Evolutionary conservation across 2,329 filamentous ascomycete genomes (phyloP).

Genomic region (Diaporthe vaccinii): DNA sequence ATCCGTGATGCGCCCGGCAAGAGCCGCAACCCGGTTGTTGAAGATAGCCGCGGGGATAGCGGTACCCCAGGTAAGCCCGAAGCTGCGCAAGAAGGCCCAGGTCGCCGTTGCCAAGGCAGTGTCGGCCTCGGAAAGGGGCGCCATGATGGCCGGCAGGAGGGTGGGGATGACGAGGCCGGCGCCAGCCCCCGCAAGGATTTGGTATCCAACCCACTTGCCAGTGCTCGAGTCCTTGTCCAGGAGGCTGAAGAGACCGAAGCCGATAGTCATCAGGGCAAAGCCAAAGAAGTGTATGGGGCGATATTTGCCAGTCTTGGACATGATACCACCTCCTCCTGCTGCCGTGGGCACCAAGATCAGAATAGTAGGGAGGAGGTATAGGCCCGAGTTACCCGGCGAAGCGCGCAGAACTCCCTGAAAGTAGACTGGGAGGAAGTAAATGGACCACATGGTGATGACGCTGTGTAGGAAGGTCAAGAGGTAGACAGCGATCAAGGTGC

Average conservation of each 20-base stretch:
- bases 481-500: slow-evolving; percentile 51
- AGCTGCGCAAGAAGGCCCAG: slow-evolving; percentile 60
- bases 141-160: slow-evolving; percentile 59
- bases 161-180: slow-evolving; percentile 57
- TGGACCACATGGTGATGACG: slow-evolving; percentile 51
- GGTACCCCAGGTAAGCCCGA: slow-evolving; percentile 63
- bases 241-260: slow-evolving; percentile 53
- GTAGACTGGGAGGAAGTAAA: slow-evolving; percentile 58
- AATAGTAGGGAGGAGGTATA: slow-evolving; percentile 45
- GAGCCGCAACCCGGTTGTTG: slow-evolving; percentile 44
- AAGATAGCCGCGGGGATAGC: slow-evolving; percentile 59
- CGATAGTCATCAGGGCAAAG: slow-evolving; percentile 50
- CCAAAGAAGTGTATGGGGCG: slow-evolving; percentile 41
- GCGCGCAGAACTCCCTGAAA: slow-evolving; percentile 55
- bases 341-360: slow-evolving; percentile 29
- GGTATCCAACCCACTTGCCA: slow-evolving; percentile 57
- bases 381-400: slow-evolving; percentile 46
- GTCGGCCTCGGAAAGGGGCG: slow-evolving; percentile 53
- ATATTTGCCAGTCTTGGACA: slow-evolving; percentile 27
- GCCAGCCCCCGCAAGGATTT: slow-evolving; percentile 56
- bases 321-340: slow-evolving; percentile 44
- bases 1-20: slow-evolving; percentile 8
- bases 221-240: slow-evolving; percentile 53
- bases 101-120: slow-evolving; percentile 54
- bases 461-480: slow-evolving; percentile 53